A percentile compares a stretch with the other conserved stretches of the same genome.
These are phyloP conservation scores for Aspergillus neotritici DNA, from an alignment of 2,329 filamentous ascomycete genomes.

Conservation along the genomic window DNA sequence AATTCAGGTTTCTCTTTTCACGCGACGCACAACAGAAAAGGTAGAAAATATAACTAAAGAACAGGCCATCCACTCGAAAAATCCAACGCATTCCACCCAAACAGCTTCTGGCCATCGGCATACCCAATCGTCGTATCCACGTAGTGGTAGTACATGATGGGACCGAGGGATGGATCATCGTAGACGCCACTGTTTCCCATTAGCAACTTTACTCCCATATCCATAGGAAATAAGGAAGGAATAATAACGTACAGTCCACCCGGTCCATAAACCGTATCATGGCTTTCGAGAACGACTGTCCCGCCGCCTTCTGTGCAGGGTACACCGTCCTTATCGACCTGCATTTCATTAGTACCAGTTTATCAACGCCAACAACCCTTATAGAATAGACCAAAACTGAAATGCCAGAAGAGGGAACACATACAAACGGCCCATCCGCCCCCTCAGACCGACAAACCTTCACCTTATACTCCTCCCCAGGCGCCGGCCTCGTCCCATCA, in stretches of 20 bases:
- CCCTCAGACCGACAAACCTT: slow-evolving; percentile 56
- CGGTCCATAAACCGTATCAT: slow-evolving; percentile 56
- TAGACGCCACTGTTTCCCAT: slow-evolving; percentile 23
- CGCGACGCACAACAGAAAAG: too few relatives aligned
- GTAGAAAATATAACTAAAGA: slow-evolving; percentile 19
- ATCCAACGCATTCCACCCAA: slow-evolving; percentile 44
- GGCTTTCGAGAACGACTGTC: slow-evolving; percentile 53
- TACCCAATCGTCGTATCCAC: slow-evolving; percentile 51
- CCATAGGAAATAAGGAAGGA: neutral
- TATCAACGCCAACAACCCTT: neutral
- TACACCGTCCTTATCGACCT: slow-evolving; percentile 49
- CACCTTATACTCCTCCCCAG: slow-evolving; percentile 61
- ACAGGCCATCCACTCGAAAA: slow-evolving; percentile 44
- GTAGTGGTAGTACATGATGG: slow-evolving; percentile 60
- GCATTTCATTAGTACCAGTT: neutral
- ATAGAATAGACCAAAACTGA: too few relatives aligned
- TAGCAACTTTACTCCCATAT: slow-evolving; percentile 6
- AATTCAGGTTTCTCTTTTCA: too few relatives aligned
- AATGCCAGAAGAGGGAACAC: slow-evolving; percentile 4
- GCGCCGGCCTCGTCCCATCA: slow-evolving; percentile 46
- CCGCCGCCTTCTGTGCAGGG: slow-evolving; percentile 55
- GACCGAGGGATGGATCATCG: slow-evolving; percentile 38
- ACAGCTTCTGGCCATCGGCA: slow-evolving; percentile 42
- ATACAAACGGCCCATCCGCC: slow-evolving; percentile 50
- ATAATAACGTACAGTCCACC: slow-evolving; percentile 56